Base-by-base conservation (phyloP, 257 asterid genomes). In the Jacaranda copaia region DNA sequence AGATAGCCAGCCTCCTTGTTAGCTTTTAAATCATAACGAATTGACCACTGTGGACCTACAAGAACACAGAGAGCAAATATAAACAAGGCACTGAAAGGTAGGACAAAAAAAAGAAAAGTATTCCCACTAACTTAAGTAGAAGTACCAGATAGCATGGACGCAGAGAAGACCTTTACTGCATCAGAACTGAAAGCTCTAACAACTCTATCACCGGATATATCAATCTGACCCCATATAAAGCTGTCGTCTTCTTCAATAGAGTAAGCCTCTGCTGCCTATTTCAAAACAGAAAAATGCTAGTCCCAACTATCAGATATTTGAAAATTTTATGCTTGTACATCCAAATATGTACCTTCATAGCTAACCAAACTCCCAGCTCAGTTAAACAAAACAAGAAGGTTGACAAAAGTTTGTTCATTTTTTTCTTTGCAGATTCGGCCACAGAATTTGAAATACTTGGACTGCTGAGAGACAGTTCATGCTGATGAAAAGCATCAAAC, bases 301-400 rank as follows among this genome's bases (percentile, higher is more conserved):
- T 8, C 36, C 46, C 72, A 15, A 46, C 39, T 70, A 60, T 20
- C 57, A 67, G 15, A 9, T 14, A 63, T 45, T 16, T 16, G 15
- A 39, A 35, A 40, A 13, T n/a, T 35, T 62, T 6, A 59, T 46
- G 68, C 49, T 18, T 49, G 20, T 51, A n/a, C 4, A 65, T 32
- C 40, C 60, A 58, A 62, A 46, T 32, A 70, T 5, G 79, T 89
- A 94, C 99, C 98, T 94, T 87, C 71, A 83, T 56, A 49, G 97
- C 93, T 86, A 82, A 70, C 94, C 95, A 89, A 69, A 87, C 70
- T 36, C 99, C 99, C 68, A 91, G 87, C 88, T 92, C 96, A 3
- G 57, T 68, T 70, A 92, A 46, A 82, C 99, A 94, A 81, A 87
- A 91, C 80, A 43, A 8, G 61, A 92, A 77, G 38, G 83, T 80